Evolutionary conservation across 1,284 basidiomycete species (phyloP), one percentile per base, ranked within the genome.

Genomic region (Volvariella surrecta): DNA sequence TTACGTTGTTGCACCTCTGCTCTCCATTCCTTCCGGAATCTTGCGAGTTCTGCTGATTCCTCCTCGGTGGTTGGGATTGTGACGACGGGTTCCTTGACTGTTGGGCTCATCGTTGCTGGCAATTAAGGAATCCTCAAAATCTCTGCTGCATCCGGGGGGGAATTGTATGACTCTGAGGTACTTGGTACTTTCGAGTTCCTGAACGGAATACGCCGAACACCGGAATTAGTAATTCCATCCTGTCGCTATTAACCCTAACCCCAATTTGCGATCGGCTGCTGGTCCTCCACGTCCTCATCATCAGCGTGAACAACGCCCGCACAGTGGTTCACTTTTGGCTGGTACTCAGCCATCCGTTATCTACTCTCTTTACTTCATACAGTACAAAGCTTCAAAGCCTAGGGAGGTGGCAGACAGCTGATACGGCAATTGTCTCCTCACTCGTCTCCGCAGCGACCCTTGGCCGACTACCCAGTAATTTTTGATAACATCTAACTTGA

Each of bases 1-100:
- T 59, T 71, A 42, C 70, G 70, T 46, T 55, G 65, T 48, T 68
- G 64, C 44, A 85, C 74, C 58, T 84, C 89, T 39, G 71, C 73
- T 48, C 72, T 73, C 87, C 87, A 93, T 64, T 77, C 73, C 46
- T 77, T 71, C 57, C 87, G 73, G 60, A 93, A 89, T 37, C 62
- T 60, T 9, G 69, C 75, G 46, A 91, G 74, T 51, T 82, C 79
- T 21, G 48, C 48, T 24, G 59, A n/a, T n/a, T 35, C 64, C 38
- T 60, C 57, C 40, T 55, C 53, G 1, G 34, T 28, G 6, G 24
- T 28, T 28, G 24, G 24, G 10, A 39, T n/a, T 4, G 8, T 9
- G 8, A 19, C 15, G 8, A 7, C 20, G 21, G 21, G 8, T 40
- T n/a, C 8, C 4, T 19, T 39, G 20, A 8, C 38, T 39, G 8